A percentile compares a stretch with the other conserved stretches of the same genome.
Evolutionary conservation across 495 filamentous ascomycete genomes (phyloP).

Genomic region (Penicillium paradoxum): DNA sequence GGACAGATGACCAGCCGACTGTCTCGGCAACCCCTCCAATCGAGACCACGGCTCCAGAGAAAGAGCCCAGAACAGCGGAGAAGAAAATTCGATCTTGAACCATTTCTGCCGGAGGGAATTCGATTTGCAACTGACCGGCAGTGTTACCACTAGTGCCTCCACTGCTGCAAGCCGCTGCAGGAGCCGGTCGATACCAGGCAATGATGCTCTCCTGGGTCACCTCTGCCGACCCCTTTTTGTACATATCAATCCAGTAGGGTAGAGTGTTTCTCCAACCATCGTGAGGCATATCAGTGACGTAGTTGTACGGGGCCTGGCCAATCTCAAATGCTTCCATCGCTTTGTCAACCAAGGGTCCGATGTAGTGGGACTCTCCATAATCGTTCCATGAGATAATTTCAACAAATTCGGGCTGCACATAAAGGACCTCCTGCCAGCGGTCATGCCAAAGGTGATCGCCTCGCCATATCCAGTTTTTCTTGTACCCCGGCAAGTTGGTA

Average conservation of each 20-base stretch:
- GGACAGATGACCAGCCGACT: not conserved
- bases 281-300: not conserved
- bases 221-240: not conserved
- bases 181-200: constrained; percentile 31
- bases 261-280: not conserved
- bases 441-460: constrained; percentile 62
- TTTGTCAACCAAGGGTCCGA: not conserved
- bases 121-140: not conserved
- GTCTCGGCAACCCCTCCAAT: not conserved
- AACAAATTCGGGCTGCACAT: constrained; percentile 55
- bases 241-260: not conserved
- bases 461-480: constrained; percentile 64
- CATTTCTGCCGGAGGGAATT: not conserved
- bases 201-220: not conserved
- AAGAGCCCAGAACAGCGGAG: not conserved
- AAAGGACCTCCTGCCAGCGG: constrained; percentile 59
- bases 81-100: not conserved
- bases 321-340: not conserved
- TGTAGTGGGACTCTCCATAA: not conserved
- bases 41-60: no score
- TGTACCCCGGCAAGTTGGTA: constrained; percentile 54
- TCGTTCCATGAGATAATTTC: constrained; percentile 25
- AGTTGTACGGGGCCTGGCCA: not conserved
- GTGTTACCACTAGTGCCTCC: not conserved
- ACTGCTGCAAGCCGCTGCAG: not conserved